Evolutionary conservation across 108 stramenopile species (phyloP).

Genomic region (Conticribra weissflogii): DNA sequence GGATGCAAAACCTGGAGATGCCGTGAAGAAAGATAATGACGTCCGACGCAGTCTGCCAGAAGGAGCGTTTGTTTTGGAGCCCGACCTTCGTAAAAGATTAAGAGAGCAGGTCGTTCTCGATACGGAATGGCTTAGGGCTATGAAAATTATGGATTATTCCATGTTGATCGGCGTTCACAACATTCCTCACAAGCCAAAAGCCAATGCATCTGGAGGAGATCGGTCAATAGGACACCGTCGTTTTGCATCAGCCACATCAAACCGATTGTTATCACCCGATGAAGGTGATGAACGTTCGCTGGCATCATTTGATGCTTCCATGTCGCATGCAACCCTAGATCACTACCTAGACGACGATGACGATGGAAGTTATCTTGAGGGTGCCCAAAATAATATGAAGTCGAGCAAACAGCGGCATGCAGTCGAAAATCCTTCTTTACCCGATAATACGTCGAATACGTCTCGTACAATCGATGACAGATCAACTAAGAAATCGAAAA

Average conservation of each 20-base stretch:
- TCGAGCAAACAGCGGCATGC: conserved; percentile 18
- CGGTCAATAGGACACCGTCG: not conserved
- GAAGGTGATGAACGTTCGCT: conserved; percentile 28
- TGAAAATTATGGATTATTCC: conserved; percentile 97
- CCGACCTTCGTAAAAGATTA: conserved; percentile 58
- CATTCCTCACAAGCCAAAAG: conserved; percentile 50
- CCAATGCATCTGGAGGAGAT: no score
- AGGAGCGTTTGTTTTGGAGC: conserved; percentile 63
- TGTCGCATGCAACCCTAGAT: conserved; percentile 34
- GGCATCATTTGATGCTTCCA: conserved; percentile 42
- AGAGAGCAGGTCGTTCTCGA: conserved; percentile 76
- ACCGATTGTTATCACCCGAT: not conserved
- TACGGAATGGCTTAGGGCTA: conserved; percentile 72
- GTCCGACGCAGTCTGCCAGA: conserved; percentile 62
- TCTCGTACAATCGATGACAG: conserved; percentile 11
- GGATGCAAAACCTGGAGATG: conserved; percentile 78
- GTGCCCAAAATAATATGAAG: conserved; percentile 27
- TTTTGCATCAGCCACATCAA: conserved; percentile 15
- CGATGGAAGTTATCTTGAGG: conserved; percentile 82
- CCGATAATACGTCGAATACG: conserved; percentile 13
- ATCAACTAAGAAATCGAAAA: conserved; percentile 14
- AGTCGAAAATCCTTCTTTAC: conserved; percentile 14
- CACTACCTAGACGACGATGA: conserved; percentile 71
- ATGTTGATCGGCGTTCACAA: conserved; percentile 92
- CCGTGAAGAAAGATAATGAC: conserved; percentile 93